Conservation (phyloP, 2,329 filamentous ascomycete genomes). For the Stagonosporopsis vannaccii region DNA sequence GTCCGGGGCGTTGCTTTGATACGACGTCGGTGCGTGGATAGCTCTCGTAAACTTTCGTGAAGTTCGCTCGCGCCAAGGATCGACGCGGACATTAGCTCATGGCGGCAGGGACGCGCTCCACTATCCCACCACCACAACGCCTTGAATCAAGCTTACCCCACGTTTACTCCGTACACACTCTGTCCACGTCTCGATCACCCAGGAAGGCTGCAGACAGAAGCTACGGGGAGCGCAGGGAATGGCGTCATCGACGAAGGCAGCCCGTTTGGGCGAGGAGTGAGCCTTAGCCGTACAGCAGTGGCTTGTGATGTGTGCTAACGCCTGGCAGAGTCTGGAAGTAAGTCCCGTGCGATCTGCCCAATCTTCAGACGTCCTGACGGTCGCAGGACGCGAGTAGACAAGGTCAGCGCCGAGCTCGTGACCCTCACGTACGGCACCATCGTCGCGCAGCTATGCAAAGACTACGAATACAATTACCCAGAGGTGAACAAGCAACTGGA, state of each 20-base stretch:
- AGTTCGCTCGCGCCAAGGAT: constrained; percentile 16
- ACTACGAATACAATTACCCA: constrained; percentile 91
- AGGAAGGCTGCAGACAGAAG: not conserved
- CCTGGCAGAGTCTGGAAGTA: constrained; percentile 86
- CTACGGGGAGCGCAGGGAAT: constrained; percentile 34
- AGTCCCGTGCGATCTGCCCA: constrained; percentile 51
- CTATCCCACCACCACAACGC: constrained; percentile 3
- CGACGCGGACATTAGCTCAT: constrained; percentile 17
- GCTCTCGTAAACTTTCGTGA: constrained; percentile 19
- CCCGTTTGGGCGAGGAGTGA: constrained; percentile 78
- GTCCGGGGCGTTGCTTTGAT: constrained; percentile 8
- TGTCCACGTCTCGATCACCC: not conserved
- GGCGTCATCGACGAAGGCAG: constrained; percentile 68
- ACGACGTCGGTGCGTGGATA: constrained; percentile 1
- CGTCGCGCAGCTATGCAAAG: constrained; percentile 93
- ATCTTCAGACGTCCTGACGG: constrained; percentile 30
- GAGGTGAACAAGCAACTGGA: constrained; percentile 98
- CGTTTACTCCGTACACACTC: not conserved
- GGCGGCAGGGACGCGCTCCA: constrained; percentile 8
- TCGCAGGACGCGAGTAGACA: constrained; percentile 87
- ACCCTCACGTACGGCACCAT: constrained; percentile 98
- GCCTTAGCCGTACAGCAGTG: constrained; percentile 44
- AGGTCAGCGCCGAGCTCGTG: constrained; percentile 97
- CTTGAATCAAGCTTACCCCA: constrained; percentile 8
- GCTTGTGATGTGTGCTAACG: constrained; percentile 42